Evolutionary conservation across 2,329 filamentous ascomycete genomes (phyloP).

Genomic region (Colletotrichum australisinense): DNA sequence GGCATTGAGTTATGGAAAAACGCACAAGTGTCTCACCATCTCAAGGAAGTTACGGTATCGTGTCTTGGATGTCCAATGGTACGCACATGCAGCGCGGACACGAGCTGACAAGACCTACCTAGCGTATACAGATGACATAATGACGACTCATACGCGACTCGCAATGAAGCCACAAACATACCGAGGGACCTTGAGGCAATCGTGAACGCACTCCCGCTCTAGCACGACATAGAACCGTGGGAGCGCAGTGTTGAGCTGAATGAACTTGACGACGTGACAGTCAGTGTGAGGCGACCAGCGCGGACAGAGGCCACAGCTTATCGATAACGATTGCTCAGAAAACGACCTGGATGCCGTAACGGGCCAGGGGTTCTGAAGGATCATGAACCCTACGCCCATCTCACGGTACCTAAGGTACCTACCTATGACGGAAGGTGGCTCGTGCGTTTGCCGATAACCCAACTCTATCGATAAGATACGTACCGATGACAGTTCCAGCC

Average conservation of each 20-base stretch:
- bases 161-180: not conserved
- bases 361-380: not conserved
- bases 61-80: not conserved
- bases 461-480: conserved; percentile 24
- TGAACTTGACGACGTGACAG: too few relatives aligned
- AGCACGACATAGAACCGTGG: not conserved
- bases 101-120: not conserved
- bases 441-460: not conserved
- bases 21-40: not conserved
- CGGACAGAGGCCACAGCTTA: too few relatives aligned
- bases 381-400: not conserved
- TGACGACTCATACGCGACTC: not conserved
- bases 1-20: not conserved
- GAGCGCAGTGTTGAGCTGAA: not conserved
- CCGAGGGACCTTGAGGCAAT: not conserved
- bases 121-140: not conserved
- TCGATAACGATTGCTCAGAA: not conserved
- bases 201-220: too few relatives aligned
- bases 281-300: too few relatives aligned
- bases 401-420: not conserved
- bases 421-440: not conserved
- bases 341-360: not conserved
- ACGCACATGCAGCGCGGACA: not conserved
- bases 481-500: conserved; percentile 12
- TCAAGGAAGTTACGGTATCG: not conserved